These are phyloP conservation scores for Dactylis glomerata DNA, from an alignment of 176 grass and related monocot species.

Conservation along the genomic window DNA sequence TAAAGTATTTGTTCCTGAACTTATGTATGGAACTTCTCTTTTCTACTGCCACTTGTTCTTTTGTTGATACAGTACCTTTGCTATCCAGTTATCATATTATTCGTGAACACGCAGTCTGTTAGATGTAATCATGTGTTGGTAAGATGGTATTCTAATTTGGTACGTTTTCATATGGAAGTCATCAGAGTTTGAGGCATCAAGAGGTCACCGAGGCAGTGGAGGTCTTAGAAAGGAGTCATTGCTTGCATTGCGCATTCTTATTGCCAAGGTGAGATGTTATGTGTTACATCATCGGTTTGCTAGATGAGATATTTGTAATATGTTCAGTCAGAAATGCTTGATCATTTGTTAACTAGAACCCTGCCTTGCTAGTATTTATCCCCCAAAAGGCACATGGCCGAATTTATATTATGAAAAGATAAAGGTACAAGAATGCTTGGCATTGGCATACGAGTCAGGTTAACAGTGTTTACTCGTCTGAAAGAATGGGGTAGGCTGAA, in stretches of 20 bases:
- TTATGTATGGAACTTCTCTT: background rate
- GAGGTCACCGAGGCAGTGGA: conserved; percentile 76
- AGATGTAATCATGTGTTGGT: conserved; percentile 15
- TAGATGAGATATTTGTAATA: background rate
- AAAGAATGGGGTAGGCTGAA: conserved; percentile 22
- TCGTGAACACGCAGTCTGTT: background rate
- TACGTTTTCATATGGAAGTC: conserved; percentile 50
- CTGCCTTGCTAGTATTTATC: background rate
- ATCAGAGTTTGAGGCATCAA: conserved; percentile 78
- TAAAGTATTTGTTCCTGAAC: conserved; percentile 31
- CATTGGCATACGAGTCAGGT: background rate
- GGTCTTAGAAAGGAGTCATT: conserved; percentile 83
- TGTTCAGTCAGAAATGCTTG: conserved; percentile 5
- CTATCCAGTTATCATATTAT: background rate
- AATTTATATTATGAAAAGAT: conserved; percentile 10
- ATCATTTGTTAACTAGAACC: background rate
- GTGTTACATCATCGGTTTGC: background rate
- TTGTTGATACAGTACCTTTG: background rate
- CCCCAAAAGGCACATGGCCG: background rate
- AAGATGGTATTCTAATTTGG: conserved; percentile 11
- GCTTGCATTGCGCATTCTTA: conserved; percentile 70
- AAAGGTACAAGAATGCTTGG: conserved; percentile 14
- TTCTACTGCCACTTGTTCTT: background rate
- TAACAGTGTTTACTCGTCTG: background rate
- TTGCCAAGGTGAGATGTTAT: conserved; percentile 67